Conservation (phyloP, 2,329 filamentous ascomycete species). For the Hymenoscyphus fructigenus region DNA sequence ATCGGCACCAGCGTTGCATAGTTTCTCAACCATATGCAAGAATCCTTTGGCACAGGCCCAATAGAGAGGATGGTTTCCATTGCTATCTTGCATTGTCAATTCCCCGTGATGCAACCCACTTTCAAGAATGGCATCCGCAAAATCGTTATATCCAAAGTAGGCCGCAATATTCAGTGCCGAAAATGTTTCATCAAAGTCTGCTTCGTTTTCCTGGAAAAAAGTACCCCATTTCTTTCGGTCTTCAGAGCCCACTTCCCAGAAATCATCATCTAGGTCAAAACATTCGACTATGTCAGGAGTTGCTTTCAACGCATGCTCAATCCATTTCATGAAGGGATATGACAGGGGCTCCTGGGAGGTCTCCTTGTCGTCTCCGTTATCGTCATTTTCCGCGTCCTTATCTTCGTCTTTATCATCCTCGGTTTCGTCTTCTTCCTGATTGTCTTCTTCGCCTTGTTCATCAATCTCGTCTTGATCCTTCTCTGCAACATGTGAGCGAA, state of each 20-base stretch:
- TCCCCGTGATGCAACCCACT: neutral
- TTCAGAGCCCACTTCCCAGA: conserved; percentile 1
- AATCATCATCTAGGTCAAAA: conserved; percentile 4
- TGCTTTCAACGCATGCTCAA: conserved; percentile 7
- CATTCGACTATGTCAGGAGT: conserved; percentile 9
- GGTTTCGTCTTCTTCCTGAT: neutral
- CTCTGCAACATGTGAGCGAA: neutral
- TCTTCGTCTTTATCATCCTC: neutral
- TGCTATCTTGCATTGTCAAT: neutral
- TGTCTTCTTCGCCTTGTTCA: neutral
- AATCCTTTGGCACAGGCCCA: conserved; percentile 3
- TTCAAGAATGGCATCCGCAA: neutral
- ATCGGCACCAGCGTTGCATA: conserved; percentile 4
- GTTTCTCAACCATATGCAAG: conserved; percentile 5
- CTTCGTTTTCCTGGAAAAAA: neutral
- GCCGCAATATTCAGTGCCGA: conserved; percentile 1
- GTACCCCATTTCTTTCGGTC: neutral
- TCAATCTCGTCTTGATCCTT: neutral
- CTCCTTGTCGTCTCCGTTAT: neutral
- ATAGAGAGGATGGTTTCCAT: conserved; percentile 1
- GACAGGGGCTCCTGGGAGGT: neutral
- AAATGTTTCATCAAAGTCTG: conserved; percentile 2
- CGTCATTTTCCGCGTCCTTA: neutral
- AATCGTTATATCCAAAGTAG: conserved; percentile 7
- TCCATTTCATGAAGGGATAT: conserved; percentile 8